Evolutionary conservation across 2,329 filamentous ascomycete genomes (phyloP).

Genomic region (Zymoseptoria crescenta): DNA sequence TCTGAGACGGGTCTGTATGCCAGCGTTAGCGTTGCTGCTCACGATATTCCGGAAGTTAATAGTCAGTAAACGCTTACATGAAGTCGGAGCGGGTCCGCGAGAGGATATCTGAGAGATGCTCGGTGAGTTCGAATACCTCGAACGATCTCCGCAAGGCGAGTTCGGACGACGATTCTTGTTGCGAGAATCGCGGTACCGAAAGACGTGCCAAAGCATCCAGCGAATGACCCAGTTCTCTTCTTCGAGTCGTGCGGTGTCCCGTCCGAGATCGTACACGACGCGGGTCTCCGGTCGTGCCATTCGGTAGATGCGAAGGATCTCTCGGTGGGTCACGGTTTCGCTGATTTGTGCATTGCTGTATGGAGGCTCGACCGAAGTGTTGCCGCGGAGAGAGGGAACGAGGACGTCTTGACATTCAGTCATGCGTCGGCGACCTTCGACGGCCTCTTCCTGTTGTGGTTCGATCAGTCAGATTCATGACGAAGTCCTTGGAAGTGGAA

Average conservation of each 20-base stretch:
- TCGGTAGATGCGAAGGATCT: constrained; percentile 37
- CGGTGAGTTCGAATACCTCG: background rate
- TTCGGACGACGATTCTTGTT: constrained; percentile 26
- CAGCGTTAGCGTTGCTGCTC: background rate
- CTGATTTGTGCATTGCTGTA: constrained; percentile 42
- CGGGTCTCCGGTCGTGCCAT: constrained; percentile 33
- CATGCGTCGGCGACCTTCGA: constrained; percentile 34
- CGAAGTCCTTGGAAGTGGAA: background rate
- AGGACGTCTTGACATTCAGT: constrained; percentile 34
- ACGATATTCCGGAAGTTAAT: background rate
- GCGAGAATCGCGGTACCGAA: constrained; percentile 40
- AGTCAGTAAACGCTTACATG: background rate
- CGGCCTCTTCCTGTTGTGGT: constrained; percentile 35
- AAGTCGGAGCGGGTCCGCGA: background rate
- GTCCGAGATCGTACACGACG: constrained; percentile 36
- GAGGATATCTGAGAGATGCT: background rate
- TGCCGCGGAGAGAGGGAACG: constrained; percentile 30
- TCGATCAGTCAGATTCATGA: background rate
- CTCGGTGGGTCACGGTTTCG: constrained; percentile 41
- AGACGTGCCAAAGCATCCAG: constrained; percentile 47
- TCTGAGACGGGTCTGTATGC: constrained; percentile 3
- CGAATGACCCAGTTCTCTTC: constrained; percentile 45
- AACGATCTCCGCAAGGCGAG: constrained; percentile 17
- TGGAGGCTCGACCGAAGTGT: constrained; percentile 28
- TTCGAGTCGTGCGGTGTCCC: constrained; percentile 33